A percentile compares a stretch with the other conserved stretches of the same genome.
Conservation (phyloP, 2,329 filamentous ascomycete species). For the Penicillium sp. region DNA sequence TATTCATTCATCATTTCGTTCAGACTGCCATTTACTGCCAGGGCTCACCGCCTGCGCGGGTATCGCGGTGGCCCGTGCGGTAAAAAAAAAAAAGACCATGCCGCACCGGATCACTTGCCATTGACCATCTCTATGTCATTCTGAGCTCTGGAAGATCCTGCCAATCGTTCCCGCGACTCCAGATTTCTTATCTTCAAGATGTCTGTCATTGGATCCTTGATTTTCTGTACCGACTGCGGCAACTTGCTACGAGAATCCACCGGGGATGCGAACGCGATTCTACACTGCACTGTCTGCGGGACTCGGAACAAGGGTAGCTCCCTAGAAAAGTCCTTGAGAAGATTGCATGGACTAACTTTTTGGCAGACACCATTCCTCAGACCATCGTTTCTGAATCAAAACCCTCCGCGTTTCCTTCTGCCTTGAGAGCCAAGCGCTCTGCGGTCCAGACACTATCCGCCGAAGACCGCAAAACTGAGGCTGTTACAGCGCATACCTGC, state of each 20-base stretch:
- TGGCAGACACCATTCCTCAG: conserved; percentile 68
- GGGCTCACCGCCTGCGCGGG: conserved; percentile 17
- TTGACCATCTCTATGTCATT: conserved; percentile 2
- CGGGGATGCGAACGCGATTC: conserved; percentile 69
- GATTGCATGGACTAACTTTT: conserved; percentile 11
- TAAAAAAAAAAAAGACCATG: conserved; percentile 22
- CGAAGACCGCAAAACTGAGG: conserved; percentile 72
- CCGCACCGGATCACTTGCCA: conserved; percentile 1
- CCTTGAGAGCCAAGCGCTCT: conserved; percentile 82
- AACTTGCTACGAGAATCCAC: conserved; percentile 81
- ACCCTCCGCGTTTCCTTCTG: conserved; percentile 82
- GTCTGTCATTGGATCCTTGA: conserved; percentile 84
- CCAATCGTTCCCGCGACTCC: too few relatives aligned
- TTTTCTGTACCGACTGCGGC: conserved; percentile 91
- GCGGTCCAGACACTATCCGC: conserved; percentile 77
- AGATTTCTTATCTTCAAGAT: conserved; percentile 48
- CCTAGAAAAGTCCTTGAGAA: background rate
- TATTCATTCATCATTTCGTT: conserved; percentile 21
- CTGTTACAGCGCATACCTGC: conserved; percentile 66
- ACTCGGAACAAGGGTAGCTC: conserved; percentile 73
- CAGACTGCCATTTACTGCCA: conserved; percentile 16
- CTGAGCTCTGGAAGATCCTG: too few relatives aligned
- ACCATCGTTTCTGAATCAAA: conserved; percentile 81
- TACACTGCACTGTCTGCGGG: conserved; percentile 83
- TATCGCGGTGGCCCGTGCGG: conserved; percentile 22